These are phyloP conservation scores for Backusella sp. DNA, from an alignment of 192 early-diverging fungal genomes.

Conservation along the genomic window DNA sequence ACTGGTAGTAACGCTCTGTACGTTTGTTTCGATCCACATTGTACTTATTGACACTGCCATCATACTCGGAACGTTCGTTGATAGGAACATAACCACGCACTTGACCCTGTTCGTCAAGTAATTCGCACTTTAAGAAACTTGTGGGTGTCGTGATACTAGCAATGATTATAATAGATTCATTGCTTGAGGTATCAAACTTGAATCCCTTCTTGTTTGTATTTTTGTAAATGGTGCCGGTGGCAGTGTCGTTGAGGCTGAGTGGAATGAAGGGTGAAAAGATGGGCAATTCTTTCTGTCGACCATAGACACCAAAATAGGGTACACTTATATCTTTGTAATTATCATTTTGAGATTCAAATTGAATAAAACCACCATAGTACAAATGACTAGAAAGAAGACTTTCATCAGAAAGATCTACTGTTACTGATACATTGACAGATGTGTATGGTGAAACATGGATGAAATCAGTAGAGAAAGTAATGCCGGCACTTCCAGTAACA, in stretches of 20 bases:
- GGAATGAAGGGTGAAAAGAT: conserved; percentile 23
- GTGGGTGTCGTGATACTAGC: conserved; percentile 21
- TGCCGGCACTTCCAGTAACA: not conserved
- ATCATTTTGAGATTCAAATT: conserved; percentile 28
- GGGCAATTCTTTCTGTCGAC: conserved; percentile 42
- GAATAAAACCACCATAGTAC: conserved; percentile 48
- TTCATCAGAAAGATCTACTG: conserved; percentile 17
- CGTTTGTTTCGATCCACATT: conserved; percentile 10
- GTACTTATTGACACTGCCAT: not conserved
- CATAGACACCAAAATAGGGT: conserved; percentile 50
- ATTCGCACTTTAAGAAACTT: conserved; percentile 11
- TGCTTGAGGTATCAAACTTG: not conserved
- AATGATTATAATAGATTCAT: not conserved
- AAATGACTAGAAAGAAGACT: conserved; percentile 15
- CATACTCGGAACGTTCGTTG: conserved; percentile 8
- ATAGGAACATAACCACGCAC: conserved; percentile 6
- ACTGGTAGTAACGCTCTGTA: not conserved
- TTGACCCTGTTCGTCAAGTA: conserved; percentile 18
- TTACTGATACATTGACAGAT: conserved; percentile 8
- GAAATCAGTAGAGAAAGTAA: conserved; percentile 17
- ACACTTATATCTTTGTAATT: conserved; percentile 24
- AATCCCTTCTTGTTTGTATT: not conserved
- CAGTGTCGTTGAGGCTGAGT: not conserved
- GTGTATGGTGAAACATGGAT: conserved; percentile 18
- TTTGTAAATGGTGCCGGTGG: not conserved